Evolutionary conservation across 2,329 filamentous ascomycete genomes (phyloP).

Genomic region (Conoideocrella luteorostrata): DNA sequence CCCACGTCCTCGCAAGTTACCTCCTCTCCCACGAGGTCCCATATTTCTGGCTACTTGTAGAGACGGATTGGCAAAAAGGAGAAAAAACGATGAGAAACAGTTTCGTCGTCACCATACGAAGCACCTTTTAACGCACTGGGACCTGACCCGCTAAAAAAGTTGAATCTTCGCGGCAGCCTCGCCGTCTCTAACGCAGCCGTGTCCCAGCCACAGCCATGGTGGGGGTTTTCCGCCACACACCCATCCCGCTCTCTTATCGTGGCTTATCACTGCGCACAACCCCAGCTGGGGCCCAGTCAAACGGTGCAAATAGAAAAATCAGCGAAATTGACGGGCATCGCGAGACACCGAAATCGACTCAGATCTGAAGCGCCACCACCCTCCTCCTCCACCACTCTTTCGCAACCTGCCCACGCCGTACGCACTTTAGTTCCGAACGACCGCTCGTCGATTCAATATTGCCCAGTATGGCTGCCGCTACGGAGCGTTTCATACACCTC

Average conservation of each 20-base stretch:
- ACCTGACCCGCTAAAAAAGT: constrained; percentile 12
- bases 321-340: constrained; percentile 32
- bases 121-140: too few species aligned
- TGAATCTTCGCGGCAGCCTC: constrained; percentile 26
- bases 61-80: constrained; percentile 1
- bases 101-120: too few species aligned
- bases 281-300: constrained; percentile 34
- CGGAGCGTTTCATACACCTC: constrained; percentile 88
- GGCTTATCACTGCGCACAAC: constrained; percentile 50
- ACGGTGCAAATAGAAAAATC: constrained; percentile 37
- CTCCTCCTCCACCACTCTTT: constrained; percentile 13
- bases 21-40: constrained; percentile 29
- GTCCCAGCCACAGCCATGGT: constrained; percentile 27
- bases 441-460: constrained; percentile 17
- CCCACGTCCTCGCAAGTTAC: constrained; percentile 26
- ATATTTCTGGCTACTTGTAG: constrained; percentile 17
- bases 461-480: constrained; percentile 71
- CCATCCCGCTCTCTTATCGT: constrained; percentile 31
- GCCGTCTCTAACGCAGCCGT: constrained; percentile 16
- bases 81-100: too few species aligned
- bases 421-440: constrained; percentile 1
- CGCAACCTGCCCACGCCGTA: constrained; percentile 13
- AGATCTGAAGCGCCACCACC: constrained; percentile 1
- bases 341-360: constrained; percentile 14
- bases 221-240: constrained; percentile 19